Evolutionary conservation across 1,284 basidiomycete species (phyloP).

Genomic region (Xerocomus amazonicus): DNA sequence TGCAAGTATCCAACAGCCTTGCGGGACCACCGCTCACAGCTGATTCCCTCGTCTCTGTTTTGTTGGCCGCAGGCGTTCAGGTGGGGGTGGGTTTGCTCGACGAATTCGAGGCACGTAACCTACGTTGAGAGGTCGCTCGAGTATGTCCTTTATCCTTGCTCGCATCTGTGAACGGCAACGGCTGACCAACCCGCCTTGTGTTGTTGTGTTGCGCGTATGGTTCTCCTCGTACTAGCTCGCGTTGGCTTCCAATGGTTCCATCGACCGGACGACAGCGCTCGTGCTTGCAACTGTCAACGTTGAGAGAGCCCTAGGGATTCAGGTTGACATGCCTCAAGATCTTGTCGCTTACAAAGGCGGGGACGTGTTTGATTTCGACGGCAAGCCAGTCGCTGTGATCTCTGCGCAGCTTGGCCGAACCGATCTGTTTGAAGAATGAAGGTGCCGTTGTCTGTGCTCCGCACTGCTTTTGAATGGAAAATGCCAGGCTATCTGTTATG

Average conservation of each 20-base stretch:
- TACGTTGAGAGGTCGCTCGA: neutral
- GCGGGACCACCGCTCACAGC: no score
- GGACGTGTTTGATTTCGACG: constrained; percentile 41
- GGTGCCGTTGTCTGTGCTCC: no score
- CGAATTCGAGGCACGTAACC: neutral
- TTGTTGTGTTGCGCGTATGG: neutral
- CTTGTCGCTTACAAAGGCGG: constrained; percentile 54
- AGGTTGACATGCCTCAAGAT: constrained; percentile 30
- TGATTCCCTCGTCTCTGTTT: no score
- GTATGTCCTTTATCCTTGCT: neutral
- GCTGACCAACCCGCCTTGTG: neutral
- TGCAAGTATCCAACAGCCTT: no score
- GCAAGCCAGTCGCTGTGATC: constrained; percentile 44
- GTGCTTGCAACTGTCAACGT: constrained; percentile 46
- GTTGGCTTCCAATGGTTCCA: constrained; percentile 37
- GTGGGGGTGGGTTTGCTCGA: no score
- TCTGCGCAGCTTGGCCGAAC: constrained; percentile 18
- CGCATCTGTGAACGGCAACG: neutral
- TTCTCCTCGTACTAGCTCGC: neutral
- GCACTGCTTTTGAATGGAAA: no score
- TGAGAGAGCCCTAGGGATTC: constrained; percentile 31
- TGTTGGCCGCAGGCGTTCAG: no score
- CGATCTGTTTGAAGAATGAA: constrained; percentile 15
- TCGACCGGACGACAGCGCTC: constrained; percentile 37
- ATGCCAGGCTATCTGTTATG: no score